phyloP scores from a whole-genome alignment of 1,139 yeast species.

The Tardiomyces depauwii region DNA sequence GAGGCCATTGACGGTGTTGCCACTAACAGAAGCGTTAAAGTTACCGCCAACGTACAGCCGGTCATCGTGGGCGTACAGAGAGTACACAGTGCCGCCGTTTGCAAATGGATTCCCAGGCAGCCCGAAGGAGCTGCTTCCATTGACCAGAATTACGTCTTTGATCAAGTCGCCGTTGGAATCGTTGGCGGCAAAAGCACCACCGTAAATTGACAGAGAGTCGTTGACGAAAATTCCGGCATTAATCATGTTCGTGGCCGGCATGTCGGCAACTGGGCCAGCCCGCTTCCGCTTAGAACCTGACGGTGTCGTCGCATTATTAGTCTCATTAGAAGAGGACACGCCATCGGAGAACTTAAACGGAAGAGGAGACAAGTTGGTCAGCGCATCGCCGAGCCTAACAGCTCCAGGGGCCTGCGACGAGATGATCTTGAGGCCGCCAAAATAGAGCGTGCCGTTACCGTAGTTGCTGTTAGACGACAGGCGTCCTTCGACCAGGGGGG shows the following conservation, averaged over 20 bases:
- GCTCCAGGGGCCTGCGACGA: conserved; percentile 18
- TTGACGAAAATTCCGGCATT: conserved; percentile 35
- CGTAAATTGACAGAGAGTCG: conserved; percentile 39
- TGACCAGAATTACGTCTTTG: conserved; percentile 20
- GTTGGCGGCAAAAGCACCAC: conserved; percentile 35
- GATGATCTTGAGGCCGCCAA: conserved; percentile 14
- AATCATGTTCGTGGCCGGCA: conserved; percentile 13
- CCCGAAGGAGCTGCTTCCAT: conserved; percentile 21
- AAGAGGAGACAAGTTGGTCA: conserved; percentile 10
- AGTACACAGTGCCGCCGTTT: conserved; percentile 18
- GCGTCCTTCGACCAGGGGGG: not conserved
- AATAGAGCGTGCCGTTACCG: conserved; percentile 9
- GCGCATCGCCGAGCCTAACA: conserved; percentile 1
- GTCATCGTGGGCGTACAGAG: conserved; percentile 30
- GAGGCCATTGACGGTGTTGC: conserved; percentile 30
- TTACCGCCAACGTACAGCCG: conserved; percentile 41
- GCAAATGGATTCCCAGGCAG: conserved; percentile 27
- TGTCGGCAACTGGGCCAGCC: conserved; percentile 3
- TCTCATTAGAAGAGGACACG: conserved; percentile 7
- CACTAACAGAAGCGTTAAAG: conserved; percentile 32
- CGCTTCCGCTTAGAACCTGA: conserved; percentile 1
- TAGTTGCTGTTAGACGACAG: not conserved
- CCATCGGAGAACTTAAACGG: conserved; percentile 27
- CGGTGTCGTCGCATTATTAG: conserved; percentile 2
- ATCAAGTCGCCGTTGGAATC: conserved; percentile 12